Evolutionary conservation across 2,329 filamentous ascomycete genomes (phyloP).

Genomic region (Penicillium sp.): DNA sequence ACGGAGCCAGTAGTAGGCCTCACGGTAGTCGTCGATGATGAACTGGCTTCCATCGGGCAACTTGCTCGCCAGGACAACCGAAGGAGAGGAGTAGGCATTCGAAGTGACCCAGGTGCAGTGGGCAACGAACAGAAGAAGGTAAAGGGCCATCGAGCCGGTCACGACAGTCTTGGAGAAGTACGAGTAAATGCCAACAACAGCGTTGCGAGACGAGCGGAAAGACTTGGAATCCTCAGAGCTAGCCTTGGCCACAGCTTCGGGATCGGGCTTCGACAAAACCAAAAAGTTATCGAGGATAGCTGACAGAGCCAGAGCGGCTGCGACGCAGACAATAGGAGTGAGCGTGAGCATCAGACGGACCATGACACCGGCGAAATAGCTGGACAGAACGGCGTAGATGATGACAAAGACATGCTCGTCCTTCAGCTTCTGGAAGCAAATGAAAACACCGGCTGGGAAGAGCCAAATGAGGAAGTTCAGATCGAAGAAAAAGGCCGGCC

Average conservation of each 20-base stretch:
- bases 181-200: conserved; percentile 80
- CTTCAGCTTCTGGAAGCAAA: conserved; percentile 90
- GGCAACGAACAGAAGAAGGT: conserved; percentile 87
- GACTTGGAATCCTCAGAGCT: conserved; percentile 36
- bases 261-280: conserved; percentile 60
- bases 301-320: conserved; percentile 84
- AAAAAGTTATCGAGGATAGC: conserved; percentile 86
- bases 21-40: conserved; percentile 98
- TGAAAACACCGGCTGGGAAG: conserved; percentile 96
- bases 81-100: conserved; percentile 97
- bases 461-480: conserved; percentile 98
- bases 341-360: conserved; percentile 97
- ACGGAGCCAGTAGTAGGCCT: conserved; percentile 98
- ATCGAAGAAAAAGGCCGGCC: conserved; percentile 99
- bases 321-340: conserved; percentile 93
- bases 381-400: conserved; percentile 93
- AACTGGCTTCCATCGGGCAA: conserved; percentile 93
- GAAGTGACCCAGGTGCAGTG: conserved; percentile 99
- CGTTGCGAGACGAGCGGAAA: conserved; percentile 69
- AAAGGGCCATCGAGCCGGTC: conserved; percentile 68
- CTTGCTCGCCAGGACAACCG: conserved; percentile 88
- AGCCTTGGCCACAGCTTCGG: conserved; percentile 40
- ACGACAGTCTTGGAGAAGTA: conserved; percentile 76
- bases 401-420: conserved; percentile 98
- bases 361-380: conserved; percentile 99